phyloP scores from a whole-genome alignment of 2,329 filamentous ascomycete species.

The Pseudodiploospora longispora region DNA sequence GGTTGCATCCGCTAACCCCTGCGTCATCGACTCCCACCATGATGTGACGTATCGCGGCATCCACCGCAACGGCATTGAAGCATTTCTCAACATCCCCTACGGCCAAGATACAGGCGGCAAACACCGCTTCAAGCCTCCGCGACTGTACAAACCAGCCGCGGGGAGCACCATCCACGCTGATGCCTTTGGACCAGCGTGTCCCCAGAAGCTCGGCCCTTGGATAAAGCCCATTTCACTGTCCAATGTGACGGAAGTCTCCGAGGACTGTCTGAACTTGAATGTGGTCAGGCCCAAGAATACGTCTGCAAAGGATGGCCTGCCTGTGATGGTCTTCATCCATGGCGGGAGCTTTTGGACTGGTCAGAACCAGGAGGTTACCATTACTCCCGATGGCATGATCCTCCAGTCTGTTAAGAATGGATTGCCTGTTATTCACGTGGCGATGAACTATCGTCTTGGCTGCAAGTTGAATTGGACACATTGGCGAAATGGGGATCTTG shows the following conservation, averaged over 20 bases:
- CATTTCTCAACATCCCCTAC: constrained; percentile 39
- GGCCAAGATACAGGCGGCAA: constrained; percentile 36
- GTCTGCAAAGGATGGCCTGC: constrained; percentile 15
- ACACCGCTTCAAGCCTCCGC: constrained; percentile 39
- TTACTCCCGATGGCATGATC: constrained; percentile 36
- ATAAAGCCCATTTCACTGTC: constrained; percentile 22
- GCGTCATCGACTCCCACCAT: constrained; percentile 11
- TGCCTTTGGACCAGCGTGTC: constrained; percentile 34
- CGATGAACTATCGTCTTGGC: constrained; percentile 25
- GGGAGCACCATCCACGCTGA: constrained; percentile 30
- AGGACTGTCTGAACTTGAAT: constrained; percentile 28
- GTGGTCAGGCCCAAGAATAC: constrained; percentile 22
- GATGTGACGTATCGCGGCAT: constrained; percentile 35
- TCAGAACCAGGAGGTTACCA: constrained; percentile 23
- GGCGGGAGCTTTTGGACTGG: constrained; percentile 26
- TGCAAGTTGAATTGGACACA: constrained; percentile 3
- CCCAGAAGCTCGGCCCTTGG: constrained; percentile 28
- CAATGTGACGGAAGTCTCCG: constrained; percentile 29
- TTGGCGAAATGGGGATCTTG: background rate
- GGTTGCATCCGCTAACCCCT: constrained; percentile 2
- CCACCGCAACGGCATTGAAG: constrained; percentile 34
- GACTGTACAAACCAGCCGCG: constrained; percentile 20
- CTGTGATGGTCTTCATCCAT: constrained; percentile 29
- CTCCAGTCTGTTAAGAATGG: constrained; percentile 36
- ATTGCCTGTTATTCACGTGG: constrained; percentile 25